Conservation (phyloP, 2,329 filamentous ascomycete genomes). For the Penicillium italicum region DNA sequence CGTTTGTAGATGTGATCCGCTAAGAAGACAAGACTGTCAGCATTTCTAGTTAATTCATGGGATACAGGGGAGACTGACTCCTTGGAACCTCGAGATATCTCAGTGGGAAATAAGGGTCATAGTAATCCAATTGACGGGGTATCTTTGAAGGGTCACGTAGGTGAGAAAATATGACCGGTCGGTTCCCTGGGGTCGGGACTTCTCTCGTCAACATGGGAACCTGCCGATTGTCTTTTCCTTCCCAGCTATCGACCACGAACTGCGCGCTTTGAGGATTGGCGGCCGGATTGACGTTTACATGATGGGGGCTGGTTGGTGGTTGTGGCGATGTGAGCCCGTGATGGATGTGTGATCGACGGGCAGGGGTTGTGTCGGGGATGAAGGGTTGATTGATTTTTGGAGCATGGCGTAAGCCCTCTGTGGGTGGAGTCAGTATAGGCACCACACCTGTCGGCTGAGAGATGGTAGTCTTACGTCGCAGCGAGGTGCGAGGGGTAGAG, state of each 20-base stretch:
- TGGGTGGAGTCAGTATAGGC: conserved; percentile 12
- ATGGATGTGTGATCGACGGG: conserved; percentile 32
- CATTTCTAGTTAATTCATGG: not conserved
- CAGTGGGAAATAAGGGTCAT: conserved; percentile 39
- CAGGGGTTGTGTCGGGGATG: conserved; percentile 38
- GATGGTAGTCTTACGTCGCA: conserved; percentile 19
- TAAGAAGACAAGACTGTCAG: conserved; percentile 20
- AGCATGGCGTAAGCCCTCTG: conserved; percentile 41
- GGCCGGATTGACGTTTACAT: conserved; percentile 28
- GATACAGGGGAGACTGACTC: conserved; percentile 25
- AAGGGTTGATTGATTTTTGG: conserved; percentile 41
- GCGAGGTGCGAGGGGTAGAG: conserved; percentile 24
- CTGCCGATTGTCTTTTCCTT: conserved; percentile 36
- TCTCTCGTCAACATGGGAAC: conserved; percentile 41
- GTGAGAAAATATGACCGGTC: conserved; percentile 36
- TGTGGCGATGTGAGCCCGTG: conserved; percentile 34
- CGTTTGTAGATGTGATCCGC: conserved; percentile 75
- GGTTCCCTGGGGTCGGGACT: conserved; percentile 43
- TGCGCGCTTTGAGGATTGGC: conserved; percentile 32
- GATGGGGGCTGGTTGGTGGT: conserved; percentile 23
- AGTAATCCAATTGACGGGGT: conserved; percentile 36
- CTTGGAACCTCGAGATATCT: conserved; percentile 36
- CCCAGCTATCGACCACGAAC: conserved; percentile 35
- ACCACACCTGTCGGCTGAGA: not conserved
- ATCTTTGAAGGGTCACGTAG: conserved; percentile 28